phyloP scores from a whole-genome alignment of 2,329 filamentous ascomycete genomes.

The Zymoseptoria ardabiliae region DNA sequence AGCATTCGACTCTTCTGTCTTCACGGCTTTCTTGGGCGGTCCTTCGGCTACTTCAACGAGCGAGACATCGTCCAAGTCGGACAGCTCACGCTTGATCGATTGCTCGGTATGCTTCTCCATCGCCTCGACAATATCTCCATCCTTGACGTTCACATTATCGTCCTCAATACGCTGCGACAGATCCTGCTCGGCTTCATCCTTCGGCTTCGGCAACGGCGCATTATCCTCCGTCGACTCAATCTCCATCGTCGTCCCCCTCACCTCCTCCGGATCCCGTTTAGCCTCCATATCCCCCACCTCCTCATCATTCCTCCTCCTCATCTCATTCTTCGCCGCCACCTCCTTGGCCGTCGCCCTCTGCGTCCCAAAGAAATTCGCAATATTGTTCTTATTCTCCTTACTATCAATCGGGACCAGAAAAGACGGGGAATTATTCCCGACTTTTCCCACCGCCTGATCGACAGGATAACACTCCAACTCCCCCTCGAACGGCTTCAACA shows the following conservation, averaged over 20 bases:
- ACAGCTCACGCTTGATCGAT: conserved; percentile 44
- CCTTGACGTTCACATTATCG: conserved; percentile 33
- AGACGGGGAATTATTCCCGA: conserved; percentile 77
- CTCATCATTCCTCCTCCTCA: conserved; percentile 25
- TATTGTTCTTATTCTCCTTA: conserved; percentile 84
- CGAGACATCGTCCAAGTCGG: conserved; percentile 29
- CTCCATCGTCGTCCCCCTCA: conserved; percentile 35
- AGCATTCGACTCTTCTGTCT: conserved; percentile 21
- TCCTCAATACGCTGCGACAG: conserved; percentile 38
- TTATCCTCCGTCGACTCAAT: conserved; percentile 45
- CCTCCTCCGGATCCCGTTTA: conserved; percentile 35
- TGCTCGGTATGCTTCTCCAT: conserved; percentile 22
- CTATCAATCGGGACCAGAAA: conserved; percentile 80
- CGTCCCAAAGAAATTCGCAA: conserved; percentile 83
- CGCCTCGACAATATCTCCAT: conserved; percentile 20
- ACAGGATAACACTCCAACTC: conserved; percentile 82
- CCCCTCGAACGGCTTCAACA: conserved; percentile 72
- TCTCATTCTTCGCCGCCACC: conserved; percentile 31
- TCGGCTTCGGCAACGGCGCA: conserved; percentile 41
- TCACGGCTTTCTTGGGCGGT: conserved; percentile 34
- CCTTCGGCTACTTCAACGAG: conserved; percentile 20
- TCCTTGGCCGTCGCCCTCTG: conserved; percentile 35
- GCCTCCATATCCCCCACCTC: conserved; percentile 27
- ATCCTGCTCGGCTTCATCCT: conserved; percentile 17
- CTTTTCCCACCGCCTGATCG: conserved; percentile 82